Percentiles rank a stretch among this genome's conserved stretches.
Evolutionary conservation across 148 eudicot species (phyloP).

Genomic region (Cornus suecica): DNA sequence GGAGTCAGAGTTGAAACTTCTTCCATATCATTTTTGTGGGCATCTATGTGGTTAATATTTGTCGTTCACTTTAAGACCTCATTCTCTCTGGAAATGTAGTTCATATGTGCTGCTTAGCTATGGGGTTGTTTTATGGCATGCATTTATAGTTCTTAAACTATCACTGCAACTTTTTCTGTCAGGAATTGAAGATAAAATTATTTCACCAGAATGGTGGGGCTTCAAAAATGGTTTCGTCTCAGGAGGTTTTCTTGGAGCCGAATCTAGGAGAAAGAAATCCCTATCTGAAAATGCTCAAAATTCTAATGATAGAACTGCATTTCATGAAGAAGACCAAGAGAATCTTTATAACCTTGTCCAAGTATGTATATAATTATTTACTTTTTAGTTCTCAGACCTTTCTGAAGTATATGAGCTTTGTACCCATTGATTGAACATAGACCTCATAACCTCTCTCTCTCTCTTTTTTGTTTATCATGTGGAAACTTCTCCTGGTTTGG

Average conservation of each 20-base stretch:
- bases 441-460: neutral
- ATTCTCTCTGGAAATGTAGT: neutral
- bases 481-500: neutral
- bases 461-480: neutral
- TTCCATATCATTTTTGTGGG: neutral
- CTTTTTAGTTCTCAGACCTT: too few species aligned
- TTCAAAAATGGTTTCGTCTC: conserved; percentile 66
- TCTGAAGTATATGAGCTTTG: neutral
- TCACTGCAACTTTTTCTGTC: conserved; percentile 5
- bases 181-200: conserved; percentile 36
- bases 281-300: conserved; percentile 27
- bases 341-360: conserved; percentile 88
- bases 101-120: neutral
- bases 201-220: conserved; percentile 93
- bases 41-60: neutral
- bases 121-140: neutral
- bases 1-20: too few species aligned
- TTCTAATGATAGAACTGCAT: conserved; percentile 47
- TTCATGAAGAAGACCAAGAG: conserved; percentile 92
- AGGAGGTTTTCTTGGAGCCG: conserved; percentile 87
- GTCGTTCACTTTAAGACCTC: neutral
- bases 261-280: conserved; percentile 62
- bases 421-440: neutral
- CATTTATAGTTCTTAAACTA: neutral
- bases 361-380: conserved; percentile 32